Evolutionary conservation across 441 rosid species (phyloP).

Genomic region (Populus hybrid): DNA sequence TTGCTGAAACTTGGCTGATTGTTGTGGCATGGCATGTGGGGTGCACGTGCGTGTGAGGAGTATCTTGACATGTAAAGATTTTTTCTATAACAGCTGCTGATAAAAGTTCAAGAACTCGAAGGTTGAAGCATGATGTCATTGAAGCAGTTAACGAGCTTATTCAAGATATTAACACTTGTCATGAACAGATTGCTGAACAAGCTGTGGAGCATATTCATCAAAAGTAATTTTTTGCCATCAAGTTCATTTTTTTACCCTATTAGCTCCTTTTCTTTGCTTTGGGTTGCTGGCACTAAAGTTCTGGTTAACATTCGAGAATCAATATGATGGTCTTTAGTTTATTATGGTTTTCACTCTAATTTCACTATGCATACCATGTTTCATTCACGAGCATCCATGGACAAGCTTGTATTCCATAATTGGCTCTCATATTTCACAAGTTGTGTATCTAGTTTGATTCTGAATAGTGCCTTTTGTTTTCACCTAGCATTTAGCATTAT

Average conservation of each 20-base stretch:
- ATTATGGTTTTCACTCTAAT: background rate
- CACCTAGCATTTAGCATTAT: background rate
- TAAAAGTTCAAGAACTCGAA: slow-evolving; percentile 76
- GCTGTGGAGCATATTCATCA: slow-evolving; percentile 99
- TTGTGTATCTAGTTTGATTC: background rate
- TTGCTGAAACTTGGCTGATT: background rate
- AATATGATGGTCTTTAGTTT: background rate
- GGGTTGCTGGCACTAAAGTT: background rate
- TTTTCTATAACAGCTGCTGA: slow-evolving; percentile 67
- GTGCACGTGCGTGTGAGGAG: background rate
- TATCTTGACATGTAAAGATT: slow-evolving; percentile 18
- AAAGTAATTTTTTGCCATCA: slow-evolving; percentile 48
- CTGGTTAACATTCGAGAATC: background rate
- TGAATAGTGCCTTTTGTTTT: background rate
- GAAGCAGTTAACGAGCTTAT: slow-evolving; percentile 96
- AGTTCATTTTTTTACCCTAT: background rate
- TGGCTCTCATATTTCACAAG: background rate
- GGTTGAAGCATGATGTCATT: slow-evolving; percentile 93
- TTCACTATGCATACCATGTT: background rate
- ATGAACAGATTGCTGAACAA: slow-evolving; percentile 96
- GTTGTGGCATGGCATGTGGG: background rate
- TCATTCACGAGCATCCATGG: background rate
- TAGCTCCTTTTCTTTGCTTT: background rate
- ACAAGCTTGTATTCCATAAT: background rate
- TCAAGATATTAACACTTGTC: slow-evolving; percentile 80